Base-by-base conservation (phyloP, 192 early-diverging fungal genomes). In the Geosiphon pyriformis region DNA sequence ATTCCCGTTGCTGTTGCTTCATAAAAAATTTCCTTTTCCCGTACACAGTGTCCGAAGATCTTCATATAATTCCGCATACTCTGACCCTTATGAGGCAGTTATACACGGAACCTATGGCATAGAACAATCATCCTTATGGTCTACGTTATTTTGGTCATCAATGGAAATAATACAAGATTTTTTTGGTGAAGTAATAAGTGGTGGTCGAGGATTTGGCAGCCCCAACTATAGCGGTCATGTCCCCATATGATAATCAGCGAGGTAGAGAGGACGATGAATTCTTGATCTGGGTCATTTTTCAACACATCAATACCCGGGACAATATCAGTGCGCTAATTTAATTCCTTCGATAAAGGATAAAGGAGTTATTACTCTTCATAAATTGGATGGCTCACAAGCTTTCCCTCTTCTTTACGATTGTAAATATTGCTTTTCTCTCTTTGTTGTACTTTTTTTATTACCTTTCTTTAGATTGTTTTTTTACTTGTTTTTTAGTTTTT, bases 81-180 rank as follows among this genome's bases (percentile, higher is more conserved):
- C 18, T 18, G 64, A 66, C 18, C 64, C 64, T 18, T 66, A 66
- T 2, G 64, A 66, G 29, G 51, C 64, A 6, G 52, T 55, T 18
- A 47, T 66, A 17, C 64, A 66, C 25, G 64, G 64, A 2, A 66
- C 64, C 0, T 66, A 37, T 55, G 64, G 64, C 7, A 23, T 55
- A 4, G 64, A 66, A 51, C 20, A 22, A 27, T 18, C 52, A 22
- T 53, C 34, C 4, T 29, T 10, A 34, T 33, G 17, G 4, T 48
- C 17, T 35, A 23, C 26, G 18, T 22, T 15, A 51, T 64, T 11
- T 8, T 66, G 11, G 30, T 17, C 22, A 6, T 20, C 33, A 6
- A 26, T 55, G 7, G 18, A n/a, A 10, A 20, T 20, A 8, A 35
- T 66, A 34, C 8, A 27, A 1, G 64, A 66, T 22, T 66, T 66